A percentile compares a stretch with the other conserved stretches of the same genome.
phyloP scores from a whole-genome alignment of 192 early-diverging fungal species.

The Coemansia sp. region DNA sequence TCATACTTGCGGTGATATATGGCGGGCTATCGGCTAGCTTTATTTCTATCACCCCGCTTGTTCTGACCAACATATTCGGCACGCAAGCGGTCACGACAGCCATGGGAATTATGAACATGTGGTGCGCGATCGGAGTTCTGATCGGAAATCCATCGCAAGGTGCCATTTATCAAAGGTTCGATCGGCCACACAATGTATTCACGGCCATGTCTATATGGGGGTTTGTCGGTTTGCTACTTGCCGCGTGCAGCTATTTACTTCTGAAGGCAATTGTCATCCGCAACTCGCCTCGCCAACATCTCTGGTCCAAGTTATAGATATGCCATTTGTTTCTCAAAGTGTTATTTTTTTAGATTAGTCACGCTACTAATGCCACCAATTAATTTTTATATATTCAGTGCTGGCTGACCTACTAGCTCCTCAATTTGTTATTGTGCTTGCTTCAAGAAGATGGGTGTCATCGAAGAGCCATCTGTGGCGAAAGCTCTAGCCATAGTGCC shows the following conservation, averaged over 20 bases:
- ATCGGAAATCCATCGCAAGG: conserved; percentile 48
- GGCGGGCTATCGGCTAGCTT: conserved; percentile 38
- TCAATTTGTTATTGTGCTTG: too few species aligned
- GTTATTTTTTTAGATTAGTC: too few species aligned
- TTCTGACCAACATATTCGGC: conserved; percentile 38
- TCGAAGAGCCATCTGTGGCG: too few species aligned
- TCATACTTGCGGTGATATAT: conserved; percentile 32
- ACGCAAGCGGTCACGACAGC: conserved; percentile 35
- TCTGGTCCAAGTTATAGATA: conserved; percentile 31
- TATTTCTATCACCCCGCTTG: conserved; percentile 37
- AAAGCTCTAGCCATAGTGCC: too few species aligned
- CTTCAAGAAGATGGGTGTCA: too few species aligned
- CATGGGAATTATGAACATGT: conserved; percentile 44
- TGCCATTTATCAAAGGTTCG: conserved; percentile 42
- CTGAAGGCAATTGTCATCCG: conserved; percentile 25
- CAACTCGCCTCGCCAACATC: background rate
- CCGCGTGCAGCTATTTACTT: conserved; percentile 28
- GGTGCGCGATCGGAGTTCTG: conserved; percentile 40
- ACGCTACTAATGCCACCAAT: background rate
- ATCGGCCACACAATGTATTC: conserved; percentile 32
- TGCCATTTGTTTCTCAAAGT: background rate
- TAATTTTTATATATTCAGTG: background rate
- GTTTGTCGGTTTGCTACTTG: conserved; percentile 21
- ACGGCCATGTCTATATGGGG: conserved; percentile 40
- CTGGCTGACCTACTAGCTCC: background rate